Percentiles rank a stretch among this genome's conserved stretches.
Conservation (phyloP, 805 yeast species). For the Starmera amethionina region DNA sequence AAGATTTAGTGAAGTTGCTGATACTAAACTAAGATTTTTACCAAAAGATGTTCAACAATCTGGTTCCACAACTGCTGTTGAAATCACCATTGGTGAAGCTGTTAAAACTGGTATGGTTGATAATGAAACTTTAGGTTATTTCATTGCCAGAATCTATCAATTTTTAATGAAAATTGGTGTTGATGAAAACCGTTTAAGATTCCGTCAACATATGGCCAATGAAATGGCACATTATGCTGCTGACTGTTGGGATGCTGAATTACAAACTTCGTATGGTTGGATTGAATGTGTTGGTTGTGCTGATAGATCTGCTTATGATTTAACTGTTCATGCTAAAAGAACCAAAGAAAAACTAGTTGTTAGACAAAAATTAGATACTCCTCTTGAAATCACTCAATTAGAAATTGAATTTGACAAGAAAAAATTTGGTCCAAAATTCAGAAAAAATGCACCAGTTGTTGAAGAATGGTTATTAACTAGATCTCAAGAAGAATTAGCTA, state of each 20-base stretch:
- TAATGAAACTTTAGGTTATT: conserved; percentile 94
- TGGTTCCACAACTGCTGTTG: conserved; percentile 64
- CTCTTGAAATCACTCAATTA: conserved; percentile 69
- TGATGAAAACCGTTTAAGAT: conserved; percentile 72
- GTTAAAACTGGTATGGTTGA: conserved; percentile 83
- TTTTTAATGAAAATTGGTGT: conserved; percentile 88
- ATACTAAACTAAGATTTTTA: conserved; percentile 65
- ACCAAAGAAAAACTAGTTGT: conserved; percentile 94
- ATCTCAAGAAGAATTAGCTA: conserved; percentile 79
- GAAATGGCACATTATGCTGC: conserved; percentile 99
- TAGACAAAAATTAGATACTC: conserved; percentile 80
- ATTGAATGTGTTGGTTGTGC: conserved; percentile 99
- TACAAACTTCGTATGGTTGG: conserved; percentile 96
- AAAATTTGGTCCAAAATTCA: conserved; percentile 95
- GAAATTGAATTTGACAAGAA: conserved; percentile 89
- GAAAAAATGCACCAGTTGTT: conserved; percentile 92
- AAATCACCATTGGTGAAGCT: conserved; percentile 79
- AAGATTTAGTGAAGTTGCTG: conserved; percentile 66
- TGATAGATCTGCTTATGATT: conserved; percentile 96
- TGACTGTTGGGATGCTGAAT: conserved; percentile 99
- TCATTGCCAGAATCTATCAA: conserved; percentile 83
- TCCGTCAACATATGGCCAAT: conserved; percentile 97
- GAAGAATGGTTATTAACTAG: conserved; percentile 68
- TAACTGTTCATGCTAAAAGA: conserved; percentile 88
- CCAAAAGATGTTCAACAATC: conserved; percentile 83